Conservation (phyloP, 2,329 filamentous ascomycete genomes). For the Neobulgaria alba region DNA sequence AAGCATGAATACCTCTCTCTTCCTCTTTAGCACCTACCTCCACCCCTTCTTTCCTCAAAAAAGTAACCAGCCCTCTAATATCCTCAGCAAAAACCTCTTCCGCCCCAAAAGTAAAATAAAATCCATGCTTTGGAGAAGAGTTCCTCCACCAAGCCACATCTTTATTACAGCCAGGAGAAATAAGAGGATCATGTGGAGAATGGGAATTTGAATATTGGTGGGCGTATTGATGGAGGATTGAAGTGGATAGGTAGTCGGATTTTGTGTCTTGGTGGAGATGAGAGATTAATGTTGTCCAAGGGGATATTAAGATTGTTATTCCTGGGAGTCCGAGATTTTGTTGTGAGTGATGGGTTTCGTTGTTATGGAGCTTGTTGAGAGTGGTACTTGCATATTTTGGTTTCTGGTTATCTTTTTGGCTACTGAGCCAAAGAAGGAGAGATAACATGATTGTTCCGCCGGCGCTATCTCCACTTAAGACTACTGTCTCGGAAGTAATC, state of each 20-base stretch:
- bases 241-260: constrained; percentile 66
- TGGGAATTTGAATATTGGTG: constrained; percentile 54
- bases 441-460: constrained; percentile 67
- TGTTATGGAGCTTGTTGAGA: constrained; percentile 5
- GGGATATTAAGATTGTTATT: constrained; percentile 67
- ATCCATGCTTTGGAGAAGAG: constrained; percentile 57
- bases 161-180: constrained; percentile 64
- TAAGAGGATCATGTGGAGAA: constrained; percentile 43
- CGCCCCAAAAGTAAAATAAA: constrained; percentile 62
- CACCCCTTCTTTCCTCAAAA: constrained; percentile 45
- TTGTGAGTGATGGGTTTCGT: background rate
- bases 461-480: constrained; percentile 71
- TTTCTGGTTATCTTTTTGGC: constrained; percentile 2
- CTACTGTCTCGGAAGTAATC: constrained; percentile 49
- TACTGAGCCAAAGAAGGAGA: constrained; percentile 57
- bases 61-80: constrained; percentile 49
- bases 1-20: constrained; percentile 65
- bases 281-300: constrained; percentile 70
- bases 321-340: constrained; percentile 32
- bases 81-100: constrained; percentile 73
- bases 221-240: constrained; percentile 61
- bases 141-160: constrained; percentile 58
- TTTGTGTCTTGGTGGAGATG: constrained; percentile 56
- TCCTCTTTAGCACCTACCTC: constrained; percentile 43
- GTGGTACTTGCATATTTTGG: background rate